phyloP scores from a whole-genome alignment of 1,284 basidiomycete genomes.

The Sanguinoderma infundibulare region DNA sequence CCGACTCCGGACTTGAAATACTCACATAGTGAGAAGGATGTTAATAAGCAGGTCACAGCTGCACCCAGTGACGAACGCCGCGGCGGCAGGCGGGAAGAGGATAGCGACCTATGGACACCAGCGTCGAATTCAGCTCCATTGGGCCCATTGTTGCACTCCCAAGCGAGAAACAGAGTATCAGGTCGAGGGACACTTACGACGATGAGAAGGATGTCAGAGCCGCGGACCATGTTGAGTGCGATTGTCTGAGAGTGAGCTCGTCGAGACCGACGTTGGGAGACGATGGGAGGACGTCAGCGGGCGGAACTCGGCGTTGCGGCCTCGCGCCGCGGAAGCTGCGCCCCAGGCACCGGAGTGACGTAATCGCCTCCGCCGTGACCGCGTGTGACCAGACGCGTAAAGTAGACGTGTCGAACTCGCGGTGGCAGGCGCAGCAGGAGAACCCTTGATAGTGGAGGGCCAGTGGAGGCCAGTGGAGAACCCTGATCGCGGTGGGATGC shows the following conservation, averaged over 20 bases:
- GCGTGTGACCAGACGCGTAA: constrained; percentile 12
- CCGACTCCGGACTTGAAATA: constrained; percentile 3
- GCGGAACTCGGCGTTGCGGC: not conserved
- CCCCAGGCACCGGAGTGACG: not conserved
- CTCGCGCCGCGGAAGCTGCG: not conserved
- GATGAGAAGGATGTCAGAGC: constrained; percentile 35
- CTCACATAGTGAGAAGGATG: constrained; percentile 73
- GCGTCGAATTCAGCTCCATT: not conserved
- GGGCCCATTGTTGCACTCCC: not conserved
- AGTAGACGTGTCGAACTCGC: constrained; percentile 10
- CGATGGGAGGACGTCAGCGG: not conserved
- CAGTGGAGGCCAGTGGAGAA: no score
- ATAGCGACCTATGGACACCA: constrained; percentile 66
- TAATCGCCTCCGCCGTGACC: not conserved
- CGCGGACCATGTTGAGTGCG: constrained; percentile 18
- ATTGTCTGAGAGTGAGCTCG: not conserved
- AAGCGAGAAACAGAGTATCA: not conserved
- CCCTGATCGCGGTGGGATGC: no score
- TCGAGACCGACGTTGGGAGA: not conserved
- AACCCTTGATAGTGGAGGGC: no score
- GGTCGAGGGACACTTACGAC: constrained; percentile 28
- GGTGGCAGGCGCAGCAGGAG: no score
- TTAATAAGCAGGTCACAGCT: constrained; percentile 84
- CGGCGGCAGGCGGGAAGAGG: constrained; percentile 73
- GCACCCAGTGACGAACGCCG: constrained; percentile 77